Percentiles rank a stretch among this genome's conserved stretches.
Conservation (phyloP, 2,329 filamentous ascomycete species). For the Hymenoscyphus infarciens region DNA sequence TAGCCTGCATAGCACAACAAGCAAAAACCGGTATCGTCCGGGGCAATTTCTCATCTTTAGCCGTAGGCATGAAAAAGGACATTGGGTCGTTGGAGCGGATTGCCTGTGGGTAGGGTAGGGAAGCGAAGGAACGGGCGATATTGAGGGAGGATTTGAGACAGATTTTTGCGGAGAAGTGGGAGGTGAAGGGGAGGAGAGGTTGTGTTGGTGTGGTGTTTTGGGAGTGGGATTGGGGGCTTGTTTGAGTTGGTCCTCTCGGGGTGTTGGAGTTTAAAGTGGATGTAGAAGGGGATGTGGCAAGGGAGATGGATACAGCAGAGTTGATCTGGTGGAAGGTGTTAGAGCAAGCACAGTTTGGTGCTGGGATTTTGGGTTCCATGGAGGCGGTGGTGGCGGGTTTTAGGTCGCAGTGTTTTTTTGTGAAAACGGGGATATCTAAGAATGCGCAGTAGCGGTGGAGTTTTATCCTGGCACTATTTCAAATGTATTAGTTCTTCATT, state of each 20-base stretch:
- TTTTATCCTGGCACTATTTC: slow-evolving; percentile 46
- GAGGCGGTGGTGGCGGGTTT: slow-evolving; percentile 4
- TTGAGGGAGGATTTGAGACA: slow-evolving; percentile 47
- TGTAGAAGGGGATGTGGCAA: background rate
- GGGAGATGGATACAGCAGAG: slow-evolving; percentile 11
- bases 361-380: background rate
- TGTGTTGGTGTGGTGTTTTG: background rate
- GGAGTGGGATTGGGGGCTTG: background rate
- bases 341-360: slow-evolving; percentile 20
- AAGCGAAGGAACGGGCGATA: slow-evolving; percentile 45
- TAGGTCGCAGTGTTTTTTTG: slow-evolving; percentile 48
- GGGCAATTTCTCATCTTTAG: slow-evolving; percentile 17
- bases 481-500: slow-evolving; percentile 4
- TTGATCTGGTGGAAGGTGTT: slow-evolving; percentile 20
- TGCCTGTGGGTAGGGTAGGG: slow-evolving; percentile 42
- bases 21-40: slow-evolving; percentile 36
- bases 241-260: too few species aligned
- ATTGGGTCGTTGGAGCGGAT: slow-evolving; percentile 10
- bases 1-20: slow-evolving; percentile 37
- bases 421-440: slow-evolving; percentile 47
- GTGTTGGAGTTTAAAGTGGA: slow-evolving; percentile 14
- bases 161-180: slow-evolving; percentile 46
- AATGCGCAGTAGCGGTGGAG: slow-evolving; percentile 51
- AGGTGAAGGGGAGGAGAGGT: slow-evolving; percentile 41
- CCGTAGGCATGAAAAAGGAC: slow-evolving; percentile 10